Evolutionary conservation across 2,329 filamentous ascomycete genomes (phyloP).

Genomic region (Epichloe gansuensis): DNA sequence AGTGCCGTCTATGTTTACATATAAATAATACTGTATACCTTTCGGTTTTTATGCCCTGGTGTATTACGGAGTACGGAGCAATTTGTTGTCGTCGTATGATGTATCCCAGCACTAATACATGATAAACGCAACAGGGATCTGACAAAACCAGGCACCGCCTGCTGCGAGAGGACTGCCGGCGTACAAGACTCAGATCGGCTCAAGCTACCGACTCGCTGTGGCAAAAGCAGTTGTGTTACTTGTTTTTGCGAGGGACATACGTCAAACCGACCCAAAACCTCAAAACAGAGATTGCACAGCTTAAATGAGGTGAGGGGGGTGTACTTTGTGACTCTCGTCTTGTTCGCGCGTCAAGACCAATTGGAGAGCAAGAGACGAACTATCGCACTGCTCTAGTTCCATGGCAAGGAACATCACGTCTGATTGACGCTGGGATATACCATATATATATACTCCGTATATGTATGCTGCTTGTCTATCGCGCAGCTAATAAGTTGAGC

Average conservation of each 20-base stretch:
- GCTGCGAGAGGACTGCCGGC: slow-evolving; percentile 1
- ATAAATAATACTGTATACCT: background rate
- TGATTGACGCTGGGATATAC: background rate
- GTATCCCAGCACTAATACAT: background rate
- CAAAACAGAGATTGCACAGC: background rate
- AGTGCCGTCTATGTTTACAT: too few species aligned
- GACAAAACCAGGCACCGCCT: background rate
- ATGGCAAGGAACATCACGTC: too few species aligned
- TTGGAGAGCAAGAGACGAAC: background rate
- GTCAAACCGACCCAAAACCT: background rate
- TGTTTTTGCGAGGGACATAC: background rate
- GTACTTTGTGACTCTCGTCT: background rate
- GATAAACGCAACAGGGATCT: background rate
- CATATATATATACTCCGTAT: background rate
- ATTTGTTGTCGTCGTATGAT: background rate
- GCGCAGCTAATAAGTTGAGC: too few species aligned
- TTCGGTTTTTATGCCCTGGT: too few species aligned
- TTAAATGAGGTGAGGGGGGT: background rate
- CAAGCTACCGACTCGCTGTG: slow-evolving; percentile 2
- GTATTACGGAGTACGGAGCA: too few species aligned
- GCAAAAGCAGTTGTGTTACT: background rate
- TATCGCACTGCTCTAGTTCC: background rate
- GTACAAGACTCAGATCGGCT: slow-evolving; percentile 3
- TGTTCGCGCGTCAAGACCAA: background rate
- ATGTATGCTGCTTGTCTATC: too few species aligned